A percentile compares a stretch with the other conserved stretches of the same genome.
These are phyloP conservation scores for Phytophthora ramorum DNA, from an alignment of 352 stramenopile genomes.

Conservation along the genomic window DNA sequence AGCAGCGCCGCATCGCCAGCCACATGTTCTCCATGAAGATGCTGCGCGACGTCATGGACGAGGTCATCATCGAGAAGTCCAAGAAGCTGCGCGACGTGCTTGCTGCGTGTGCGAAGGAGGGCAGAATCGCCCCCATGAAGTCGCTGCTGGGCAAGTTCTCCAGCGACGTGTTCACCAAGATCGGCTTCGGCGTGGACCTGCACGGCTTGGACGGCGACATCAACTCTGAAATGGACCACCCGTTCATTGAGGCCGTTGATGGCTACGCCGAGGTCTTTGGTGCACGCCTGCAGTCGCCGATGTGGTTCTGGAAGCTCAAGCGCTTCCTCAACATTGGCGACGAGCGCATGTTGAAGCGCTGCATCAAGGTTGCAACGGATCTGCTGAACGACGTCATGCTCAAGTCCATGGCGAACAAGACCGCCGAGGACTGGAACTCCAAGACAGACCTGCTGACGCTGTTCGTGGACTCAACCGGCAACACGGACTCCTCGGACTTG, in stretches of 20 bases:
- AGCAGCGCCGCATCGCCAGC: constrained; percentile 71
- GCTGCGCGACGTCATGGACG: constrained; percentile 43
- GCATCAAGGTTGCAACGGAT: constrained; percentile 45
- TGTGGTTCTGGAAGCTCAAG: constrained; percentile 60
- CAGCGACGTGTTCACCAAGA: constrained; percentile 78
- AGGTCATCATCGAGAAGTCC: constrained; percentile 47
- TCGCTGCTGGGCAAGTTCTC: constrained; percentile 65
- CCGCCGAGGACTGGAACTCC: constrained; percentile 22
- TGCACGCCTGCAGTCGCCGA: constrained; percentile 53
- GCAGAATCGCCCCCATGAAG: constrained; percentile 37
- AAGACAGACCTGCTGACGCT: constrained; percentile 54
- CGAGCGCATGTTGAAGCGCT: constrained; percentile 44
- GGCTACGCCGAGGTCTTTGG: constrained; percentile 35
- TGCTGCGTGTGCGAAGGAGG: constrained; percentile 15
- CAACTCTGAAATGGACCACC: constrained; percentile 43
- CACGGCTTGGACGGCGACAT: constrained; percentile 41
- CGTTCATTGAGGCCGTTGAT: constrained; percentile 62
- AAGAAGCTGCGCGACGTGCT: constrained; percentile 42
- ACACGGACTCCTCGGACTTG: constrained; percentile 44
- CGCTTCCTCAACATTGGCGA: constrained; percentile 44
- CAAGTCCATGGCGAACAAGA: constrained; percentile 45
- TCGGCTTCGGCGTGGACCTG: constrained; percentile 79
- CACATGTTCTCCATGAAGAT: constrained; percentile 77
- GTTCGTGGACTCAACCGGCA: constrained; percentile 49
- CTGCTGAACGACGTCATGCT: constrained; percentile 55